These are phyloP conservation scores for Aspergillus pseudotamarii DNA, from an alignment of 2,329 filamentous ascomycete genomes.

Conservation along the genomic window DNA sequence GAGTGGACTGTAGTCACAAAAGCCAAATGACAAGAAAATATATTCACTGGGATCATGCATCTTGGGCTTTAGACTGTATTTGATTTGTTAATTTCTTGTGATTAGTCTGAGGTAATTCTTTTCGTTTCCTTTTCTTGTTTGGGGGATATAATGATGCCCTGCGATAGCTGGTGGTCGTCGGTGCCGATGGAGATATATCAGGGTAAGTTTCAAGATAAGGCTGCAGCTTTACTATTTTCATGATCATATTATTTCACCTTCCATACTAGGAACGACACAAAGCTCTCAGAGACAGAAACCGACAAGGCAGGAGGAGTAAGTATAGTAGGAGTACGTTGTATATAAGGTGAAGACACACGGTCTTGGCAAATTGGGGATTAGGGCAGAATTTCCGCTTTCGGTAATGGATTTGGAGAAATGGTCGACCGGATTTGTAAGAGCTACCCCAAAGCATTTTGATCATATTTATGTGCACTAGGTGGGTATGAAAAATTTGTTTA, in stretches of 20 bases:
- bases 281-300: neutral
- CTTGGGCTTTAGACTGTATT: no score
- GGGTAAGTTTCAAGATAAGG: rapidly evolving
- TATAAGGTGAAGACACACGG: neutral
- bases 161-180: neutral
- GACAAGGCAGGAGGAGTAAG: neutral
- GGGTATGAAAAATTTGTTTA: neutral
- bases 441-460: neutral
- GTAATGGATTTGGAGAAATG: neutral
- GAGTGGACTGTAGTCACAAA: no score
- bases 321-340: neutral
- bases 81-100: neutral
- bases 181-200: neutral
- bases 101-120: neutral
- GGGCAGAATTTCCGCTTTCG: neutral
- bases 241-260: neutral
- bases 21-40: no score
- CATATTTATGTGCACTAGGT: neutral
- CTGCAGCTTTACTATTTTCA: neutral
- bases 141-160: neutral
- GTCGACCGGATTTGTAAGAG: neutral
- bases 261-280: neutral
- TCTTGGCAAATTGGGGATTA: neutral
- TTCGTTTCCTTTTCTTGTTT: neutral
- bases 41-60: no score